These are phyloP conservation scores for Cicer pinnatifidum DNA, from an alignment of 306 rosid genomes.

Conservation along the genomic window DNA sequence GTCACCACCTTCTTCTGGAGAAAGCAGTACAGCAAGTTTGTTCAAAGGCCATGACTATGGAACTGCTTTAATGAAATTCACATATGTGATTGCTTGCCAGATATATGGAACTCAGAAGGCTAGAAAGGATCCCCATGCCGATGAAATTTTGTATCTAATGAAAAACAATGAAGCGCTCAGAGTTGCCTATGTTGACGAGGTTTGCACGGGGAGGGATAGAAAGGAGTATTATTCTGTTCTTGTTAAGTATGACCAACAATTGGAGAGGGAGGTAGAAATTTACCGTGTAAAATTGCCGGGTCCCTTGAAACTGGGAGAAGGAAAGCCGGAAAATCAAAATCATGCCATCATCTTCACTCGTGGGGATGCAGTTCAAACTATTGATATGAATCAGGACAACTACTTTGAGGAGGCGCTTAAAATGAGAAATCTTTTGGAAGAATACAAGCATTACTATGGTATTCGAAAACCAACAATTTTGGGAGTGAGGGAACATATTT, in stretches of 20 bases:
- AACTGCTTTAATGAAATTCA: conserved; percentile 84
- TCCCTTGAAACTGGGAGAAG: conserved; percentile 85
- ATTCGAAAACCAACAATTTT: conserved; percentile 77
- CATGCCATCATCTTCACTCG: conserved; percentile 92
- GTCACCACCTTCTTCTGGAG: background rate
- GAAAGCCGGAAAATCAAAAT: conserved; percentile 95
- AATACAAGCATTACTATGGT: conserved; percentile 63
- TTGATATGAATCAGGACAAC: conserved; percentile 95
- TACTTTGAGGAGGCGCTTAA: conserved; percentile 96
- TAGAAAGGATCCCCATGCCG: conserved; percentile 77
- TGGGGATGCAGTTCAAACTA: conserved; percentile 92
- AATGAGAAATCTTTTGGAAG: conserved; percentile 81
- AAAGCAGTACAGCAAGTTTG: conserved; percentile 50
- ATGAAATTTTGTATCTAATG: conserved; percentile 77
- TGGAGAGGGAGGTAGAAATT: conserved; percentile 79
- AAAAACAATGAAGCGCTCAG: conserved; percentile 76
- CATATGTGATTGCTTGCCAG: conserved; percentile 95
- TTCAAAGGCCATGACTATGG: conserved; percentile 85
- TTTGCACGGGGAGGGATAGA: conserved; percentile 64
- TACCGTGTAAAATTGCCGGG: conserved; percentile 89
- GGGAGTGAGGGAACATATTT: conserved; percentile 90
- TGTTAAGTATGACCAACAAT: conserved; percentile 76
- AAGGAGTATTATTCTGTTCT: conserved; percentile 79
- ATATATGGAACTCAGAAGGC: conserved; percentile 85
- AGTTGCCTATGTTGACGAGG: conserved; percentile 89